A percentile compares a stretch with the other conserved stretches of the same genome.
These are phyloP conservation scores for Fusarium luffae DNA, from an alignment of 2,329 filamentous ascomycete species.

Conservation along the genomic window DNA sequence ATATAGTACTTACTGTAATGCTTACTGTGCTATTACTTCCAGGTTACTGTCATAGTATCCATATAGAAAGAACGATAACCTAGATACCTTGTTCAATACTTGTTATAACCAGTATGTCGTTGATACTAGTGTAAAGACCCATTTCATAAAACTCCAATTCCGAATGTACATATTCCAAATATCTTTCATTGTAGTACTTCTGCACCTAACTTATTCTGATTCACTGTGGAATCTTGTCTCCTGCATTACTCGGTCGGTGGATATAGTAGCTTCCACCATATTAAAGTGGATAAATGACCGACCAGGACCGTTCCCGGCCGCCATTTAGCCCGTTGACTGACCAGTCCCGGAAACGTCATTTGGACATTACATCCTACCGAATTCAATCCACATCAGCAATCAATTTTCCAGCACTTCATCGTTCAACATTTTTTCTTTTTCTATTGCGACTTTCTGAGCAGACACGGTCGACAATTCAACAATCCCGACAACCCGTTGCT, in stretches of 20 bases:
- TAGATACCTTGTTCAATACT: background rate
- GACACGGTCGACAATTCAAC: background rate
- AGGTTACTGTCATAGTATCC: background rate
- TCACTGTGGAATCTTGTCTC: background rate
- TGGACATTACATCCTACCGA: conserved; percentile 22
- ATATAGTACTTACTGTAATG: background rate
- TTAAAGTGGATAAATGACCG: background rate
- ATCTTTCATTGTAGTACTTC: background rate
- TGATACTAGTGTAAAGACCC: too few species aligned
- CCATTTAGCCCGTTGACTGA: conserved; percentile 33
- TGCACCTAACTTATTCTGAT: background rate
- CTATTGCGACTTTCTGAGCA: background rate
- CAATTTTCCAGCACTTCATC: conserved; percentile 8
- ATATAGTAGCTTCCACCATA: background rate
- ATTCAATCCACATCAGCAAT: conserved; percentile 33
- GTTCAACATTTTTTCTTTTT: conserved; percentile 3
- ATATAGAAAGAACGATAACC: background rate
- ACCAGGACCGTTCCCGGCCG: background rate
- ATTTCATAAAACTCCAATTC: background rate
- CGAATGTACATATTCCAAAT: background rate
- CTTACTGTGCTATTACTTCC: background rate
- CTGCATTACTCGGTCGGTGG: background rate
- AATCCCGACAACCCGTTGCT: background rate
- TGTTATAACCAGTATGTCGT: background rate
- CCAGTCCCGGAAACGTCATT: conserved; percentile 43